Evolutionary conservation across 2,329 filamentous ascomycete genomes (phyloP).

Genomic region (Bipolaris victoriae): DNA sequence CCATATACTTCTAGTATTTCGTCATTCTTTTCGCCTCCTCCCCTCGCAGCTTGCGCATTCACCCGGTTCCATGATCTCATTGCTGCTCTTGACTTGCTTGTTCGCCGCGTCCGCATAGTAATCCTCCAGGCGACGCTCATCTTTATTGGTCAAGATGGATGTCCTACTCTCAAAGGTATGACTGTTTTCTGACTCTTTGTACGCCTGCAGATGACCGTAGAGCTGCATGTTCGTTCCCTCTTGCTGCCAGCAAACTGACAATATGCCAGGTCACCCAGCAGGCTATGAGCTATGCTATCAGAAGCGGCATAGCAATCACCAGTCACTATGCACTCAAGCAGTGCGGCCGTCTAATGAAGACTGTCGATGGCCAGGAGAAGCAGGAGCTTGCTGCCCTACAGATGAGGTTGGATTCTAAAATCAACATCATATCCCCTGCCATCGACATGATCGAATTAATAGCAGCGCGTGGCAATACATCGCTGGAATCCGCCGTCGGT

Average conservation of each 20-base stretch:
- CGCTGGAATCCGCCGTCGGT: slow-evolving; percentile 81
- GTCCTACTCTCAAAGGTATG: slow-evolving; percentile 65
- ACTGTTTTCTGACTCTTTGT: slow-evolving; percentile 12
- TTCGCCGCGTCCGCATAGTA: slow-evolving; percentile 1
- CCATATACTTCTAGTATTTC: not conserved
- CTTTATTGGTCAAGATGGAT: slow-evolving; percentile 68
- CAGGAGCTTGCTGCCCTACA: slow-evolving; percentile 77
- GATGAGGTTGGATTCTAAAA: slow-evolving; percentile 79
- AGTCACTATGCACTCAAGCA: slow-evolving; percentile 85
- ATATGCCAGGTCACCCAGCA: slow-evolving; percentile 69
- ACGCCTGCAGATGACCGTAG: slow-evolving; percentile 4
- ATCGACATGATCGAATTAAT: slow-evolving; percentile 94
- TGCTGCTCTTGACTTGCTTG: not conserved
- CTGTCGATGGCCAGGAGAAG: slow-evolving; percentile 71
- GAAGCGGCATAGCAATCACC: slow-evolving; percentile 82
- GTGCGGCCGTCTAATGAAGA: slow-evolving; percentile 75
- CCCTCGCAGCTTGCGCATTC: not conserved
- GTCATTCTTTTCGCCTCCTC: not conserved
- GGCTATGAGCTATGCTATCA: slow-evolving; percentile 90
- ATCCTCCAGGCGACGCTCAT: slow-evolving; percentile 4
- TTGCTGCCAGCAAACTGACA: slow-evolving; percentile 12
- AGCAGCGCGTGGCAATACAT: slow-evolving; percentile 76
- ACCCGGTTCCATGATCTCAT: slow-evolving; percentile 7
- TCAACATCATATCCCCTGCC: slow-evolving; percentile 87
- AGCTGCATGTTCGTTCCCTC: not conserved